Conservation (phyloP, 208 protist genomes). For the Trypanosoma caninum region DNA sequence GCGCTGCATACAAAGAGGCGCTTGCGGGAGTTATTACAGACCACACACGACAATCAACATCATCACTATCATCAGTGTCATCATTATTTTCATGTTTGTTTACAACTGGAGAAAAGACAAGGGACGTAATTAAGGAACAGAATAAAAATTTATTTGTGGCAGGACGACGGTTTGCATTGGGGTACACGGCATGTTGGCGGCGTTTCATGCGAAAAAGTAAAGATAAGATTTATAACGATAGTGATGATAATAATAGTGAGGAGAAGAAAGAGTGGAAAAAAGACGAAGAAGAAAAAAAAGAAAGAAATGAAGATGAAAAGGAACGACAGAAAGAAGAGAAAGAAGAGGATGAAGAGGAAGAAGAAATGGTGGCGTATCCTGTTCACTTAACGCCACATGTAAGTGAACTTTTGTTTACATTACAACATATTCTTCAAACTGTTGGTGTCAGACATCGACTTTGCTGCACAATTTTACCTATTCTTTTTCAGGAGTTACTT, state of each 20-base stretch:
- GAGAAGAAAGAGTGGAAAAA: neutral
- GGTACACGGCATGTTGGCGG: slow-evolving; percentile 19
- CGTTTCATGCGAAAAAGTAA: too few relatives aligned
- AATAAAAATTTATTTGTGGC: neutral
- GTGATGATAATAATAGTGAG: neutral
- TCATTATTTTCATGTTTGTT: too few relatives aligned
- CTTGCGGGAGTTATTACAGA: slow-evolving; percentile 1
- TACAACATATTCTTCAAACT: slow-evolving; percentile 22
- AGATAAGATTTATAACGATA: neutral
- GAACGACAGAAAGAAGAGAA: neutral
- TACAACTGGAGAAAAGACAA: too few relatives aligned
- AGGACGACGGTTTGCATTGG: neutral
- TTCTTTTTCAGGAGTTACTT: slow-evolving; percentile 17
- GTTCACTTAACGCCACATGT: slow-evolving; percentile 24
- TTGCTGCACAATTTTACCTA: slow-evolving; percentile 7
- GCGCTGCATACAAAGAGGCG: slow-evolving; percentile 10
- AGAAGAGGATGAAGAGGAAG: neutral
- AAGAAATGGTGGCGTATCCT: slow-evolving; percentile 9
- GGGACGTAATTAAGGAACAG: too few relatives aligned
- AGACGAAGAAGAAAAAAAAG: too few relatives aligned
- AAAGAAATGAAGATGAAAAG: too few relatives aligned
- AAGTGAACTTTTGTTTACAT: slow-evolving; percentile 19
- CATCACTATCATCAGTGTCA: too few relatives aligned
- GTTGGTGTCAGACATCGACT: neutral
- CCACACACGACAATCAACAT: too few relatives aligned